A percentile compares a stretch with the other conserved stretches of the same genome.
phyloP scores from a whole-genome alignment of 345 rosid genomes.

The Citrus trifoliata region DNA sequence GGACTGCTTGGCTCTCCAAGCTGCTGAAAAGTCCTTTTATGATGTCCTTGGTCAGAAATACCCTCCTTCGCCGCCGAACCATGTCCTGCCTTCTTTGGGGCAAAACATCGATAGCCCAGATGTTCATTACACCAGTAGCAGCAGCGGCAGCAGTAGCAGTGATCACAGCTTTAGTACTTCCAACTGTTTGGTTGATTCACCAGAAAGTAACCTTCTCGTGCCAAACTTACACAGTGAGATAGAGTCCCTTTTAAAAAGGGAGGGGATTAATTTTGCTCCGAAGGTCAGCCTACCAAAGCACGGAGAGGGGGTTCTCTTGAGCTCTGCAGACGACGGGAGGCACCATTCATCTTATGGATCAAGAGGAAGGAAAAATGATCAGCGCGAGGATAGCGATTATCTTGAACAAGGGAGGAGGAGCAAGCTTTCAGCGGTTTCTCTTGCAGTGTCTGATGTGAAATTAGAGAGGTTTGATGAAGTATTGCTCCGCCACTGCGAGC shows the following conservation, averaged over 20 bases:
- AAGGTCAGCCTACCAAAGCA: background rate
- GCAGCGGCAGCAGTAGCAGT: constrained; percentile 9
- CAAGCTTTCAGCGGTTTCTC: constrained; percentile 45
- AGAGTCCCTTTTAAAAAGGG: constrained; percentile 6
- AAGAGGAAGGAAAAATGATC: constrained; percentile 34
- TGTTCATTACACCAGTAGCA: constrained; percentile 14
- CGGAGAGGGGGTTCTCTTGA: background rate
- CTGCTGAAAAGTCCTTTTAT: constrained; percentile 68
- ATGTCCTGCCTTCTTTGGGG: background rate
- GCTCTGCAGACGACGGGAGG: constrained; percentile 6
- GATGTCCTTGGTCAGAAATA: constrained; percentile 56
- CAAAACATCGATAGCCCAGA: constrained; percentile 5
- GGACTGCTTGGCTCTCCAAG: constrained; percentile 79
- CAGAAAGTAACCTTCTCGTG: constrained; percentile 9
- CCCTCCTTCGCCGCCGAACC: constrained; percentile 24
- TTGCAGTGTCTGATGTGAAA: constrained; percentile 30
- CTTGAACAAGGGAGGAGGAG: constrained; percentile 43
- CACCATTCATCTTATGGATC: constrained; percentile 9
- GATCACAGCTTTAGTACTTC: constrained; percentile 1
- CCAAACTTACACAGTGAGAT: constrained; percentile 14
- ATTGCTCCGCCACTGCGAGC: constrained; percentile 34
- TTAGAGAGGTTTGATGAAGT: constrained; percentile 38
- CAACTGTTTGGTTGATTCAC: constrained; percentile 7
- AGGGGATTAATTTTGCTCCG: background rate
- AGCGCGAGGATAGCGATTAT: constrained; percentile 26